A percentile compares a stretch with the other conserved stretches of the same genome.
phyloP scores from a whole-genome alignment of 306 rosid species.

The Cicer pinnatifidum region DNA sequence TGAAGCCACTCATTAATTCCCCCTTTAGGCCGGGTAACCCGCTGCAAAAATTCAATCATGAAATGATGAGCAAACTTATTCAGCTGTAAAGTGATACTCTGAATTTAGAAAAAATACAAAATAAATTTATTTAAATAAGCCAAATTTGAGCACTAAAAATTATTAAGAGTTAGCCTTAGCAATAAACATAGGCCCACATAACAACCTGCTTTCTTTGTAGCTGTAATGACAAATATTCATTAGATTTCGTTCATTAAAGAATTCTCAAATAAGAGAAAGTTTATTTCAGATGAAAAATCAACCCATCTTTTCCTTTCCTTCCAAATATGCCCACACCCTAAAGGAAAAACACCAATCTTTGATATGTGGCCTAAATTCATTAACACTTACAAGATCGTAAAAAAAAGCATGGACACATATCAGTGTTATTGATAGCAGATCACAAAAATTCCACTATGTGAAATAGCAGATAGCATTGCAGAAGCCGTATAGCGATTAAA shows the following conservation, averaged over 20 bases:
- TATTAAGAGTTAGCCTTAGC: neutral
- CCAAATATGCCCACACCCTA: slow-evolving; percentile 3
- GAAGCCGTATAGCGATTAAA: neutral
- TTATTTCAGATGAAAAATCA: neutral
- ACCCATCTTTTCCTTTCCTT: neutral
- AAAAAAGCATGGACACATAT: neutral
- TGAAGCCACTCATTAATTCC: slow-evolving; percentile 87
- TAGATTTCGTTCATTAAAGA: slow-evolving; percentile 4
- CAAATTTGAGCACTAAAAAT: neutral
- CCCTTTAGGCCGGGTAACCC: slow-evolving; percentile 87
- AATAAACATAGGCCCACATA: slow-evolving; percentile 26
- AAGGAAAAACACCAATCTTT: slow-evolving; percentile 11
- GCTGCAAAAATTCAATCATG: slow-evolving; percentile 55
- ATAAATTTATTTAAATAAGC: slow-evolving; percentile 8
- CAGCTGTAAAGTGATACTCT: slow-evolving; percentile 13
- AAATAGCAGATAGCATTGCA: neutral
- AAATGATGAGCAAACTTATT: slow-evolving; percentile 30
- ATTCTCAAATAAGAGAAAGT: slow-evolving; percentile 22
- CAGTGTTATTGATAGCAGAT: neutral
- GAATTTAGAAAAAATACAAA: neutral
- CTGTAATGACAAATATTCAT: slow-evolving; percentile 16
- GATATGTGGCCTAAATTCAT: neutral
- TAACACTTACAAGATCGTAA: neutral
- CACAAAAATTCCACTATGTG: neutral
- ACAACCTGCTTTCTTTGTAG: neutral